Percentiles rank a stretch among this genome's conserved stretches.
phyloP scores from a whole-genome alignment of 2,329 filamentous ascomycete genomes.

The Amesomyces nigricolor region DNA sequence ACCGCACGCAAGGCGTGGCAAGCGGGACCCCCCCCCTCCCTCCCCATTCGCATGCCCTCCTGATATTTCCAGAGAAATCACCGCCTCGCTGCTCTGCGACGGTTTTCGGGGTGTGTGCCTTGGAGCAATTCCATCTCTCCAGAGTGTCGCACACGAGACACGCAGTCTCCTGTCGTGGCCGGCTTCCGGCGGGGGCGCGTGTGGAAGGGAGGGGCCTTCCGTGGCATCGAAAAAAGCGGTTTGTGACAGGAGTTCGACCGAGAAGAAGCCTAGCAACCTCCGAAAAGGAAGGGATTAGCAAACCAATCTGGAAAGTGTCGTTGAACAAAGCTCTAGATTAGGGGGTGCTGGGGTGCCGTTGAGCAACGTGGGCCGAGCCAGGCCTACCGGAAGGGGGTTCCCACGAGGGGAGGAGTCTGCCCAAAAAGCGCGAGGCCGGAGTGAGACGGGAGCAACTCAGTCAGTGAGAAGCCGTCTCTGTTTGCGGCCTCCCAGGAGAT shows the following conservation, averaged over 20 bases:
- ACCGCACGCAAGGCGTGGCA: neutral
- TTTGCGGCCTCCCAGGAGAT: constrained; percentile 20
- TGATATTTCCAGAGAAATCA: neutral
- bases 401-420: constrained; percentile 5
- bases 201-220: neutral
- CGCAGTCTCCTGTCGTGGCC: constrained; percentile 19
- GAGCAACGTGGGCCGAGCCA: constrained; percentile 22
- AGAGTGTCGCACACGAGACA: constrained; percentile 18
- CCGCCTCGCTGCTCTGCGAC: neutral
- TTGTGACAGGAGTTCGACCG: constrained; percentile 24
- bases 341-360: constrained; percentile 12
- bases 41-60: neutral
- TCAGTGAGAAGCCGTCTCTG: constrained; percentile 15
- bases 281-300: constrained; percentile 33
- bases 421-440: neutral
- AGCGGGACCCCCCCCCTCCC: neutral
- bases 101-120: neutral
- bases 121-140: neutral
- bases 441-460: constrained; percentile 2
- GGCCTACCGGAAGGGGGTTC: constrained; percentile 13
- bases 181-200: constrained; percentile 11
- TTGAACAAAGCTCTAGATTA: constrained; percentile 21
- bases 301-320: constrained; percentile 28
- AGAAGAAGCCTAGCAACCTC: constrained; percentile 20
- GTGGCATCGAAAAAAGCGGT: constrained; percentile 19